Percentiles rank a stretch among this genome's conserved stretches.
These are phyloP conservation scores for Fusarium torulosum DNA, from an alignment of 2,329 filamentous ascomycete species.

Conservation along the genomic window DNA sequence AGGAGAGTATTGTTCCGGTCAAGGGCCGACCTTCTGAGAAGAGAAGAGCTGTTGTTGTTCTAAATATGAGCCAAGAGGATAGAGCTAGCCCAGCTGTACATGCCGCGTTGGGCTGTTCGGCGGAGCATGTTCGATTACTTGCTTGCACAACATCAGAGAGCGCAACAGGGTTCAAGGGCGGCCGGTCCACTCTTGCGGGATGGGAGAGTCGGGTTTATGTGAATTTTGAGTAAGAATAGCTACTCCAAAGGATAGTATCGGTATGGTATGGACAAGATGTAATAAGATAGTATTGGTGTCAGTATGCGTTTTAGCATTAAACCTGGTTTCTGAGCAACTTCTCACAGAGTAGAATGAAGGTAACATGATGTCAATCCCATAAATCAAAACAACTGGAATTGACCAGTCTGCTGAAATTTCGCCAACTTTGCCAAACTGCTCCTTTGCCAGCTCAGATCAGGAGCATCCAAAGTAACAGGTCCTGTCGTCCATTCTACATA, in stretches of 20 bases:
- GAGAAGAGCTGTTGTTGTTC: constrained; percentile 55
- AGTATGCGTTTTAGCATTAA: not conserved
- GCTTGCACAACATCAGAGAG: constrained; percentile 40
- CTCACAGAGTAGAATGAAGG: not conserved
- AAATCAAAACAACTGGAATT: not conserved
- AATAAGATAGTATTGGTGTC: not conserved
- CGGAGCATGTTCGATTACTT: constrained; percentile 42
- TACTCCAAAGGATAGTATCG: not conserved
- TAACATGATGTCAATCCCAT: not conserved
- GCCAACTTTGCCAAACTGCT: not conserved
- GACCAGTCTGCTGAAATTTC: not conserved
- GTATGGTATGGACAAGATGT: not conserved
- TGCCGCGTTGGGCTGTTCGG: constrained; percentile 35
- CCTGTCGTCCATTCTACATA: constrained; percentile 22
- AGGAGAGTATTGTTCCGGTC: constrained; percentile 46
- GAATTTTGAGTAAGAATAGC: constrained; percentile 22
- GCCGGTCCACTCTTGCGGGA: not conserved
- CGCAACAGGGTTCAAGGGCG: not conserved
- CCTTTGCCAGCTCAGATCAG: not conserved
- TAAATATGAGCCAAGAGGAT: constrained; percentile 61
- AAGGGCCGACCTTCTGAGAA: constrained; percentile 33
- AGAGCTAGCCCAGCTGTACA: constrained; percentile 47
- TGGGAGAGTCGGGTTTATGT: constrained; percentile 44
- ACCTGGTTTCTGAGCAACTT: not conserved
- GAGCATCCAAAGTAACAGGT: not conserved